A percentile compares a stretch with the other conserved stretches of the same genome.
Evolutionary conservation across 2,329 filamentous ascomycete genomes (phyloP).

Genomic region (Lachnellula occidentalis): DNA sequence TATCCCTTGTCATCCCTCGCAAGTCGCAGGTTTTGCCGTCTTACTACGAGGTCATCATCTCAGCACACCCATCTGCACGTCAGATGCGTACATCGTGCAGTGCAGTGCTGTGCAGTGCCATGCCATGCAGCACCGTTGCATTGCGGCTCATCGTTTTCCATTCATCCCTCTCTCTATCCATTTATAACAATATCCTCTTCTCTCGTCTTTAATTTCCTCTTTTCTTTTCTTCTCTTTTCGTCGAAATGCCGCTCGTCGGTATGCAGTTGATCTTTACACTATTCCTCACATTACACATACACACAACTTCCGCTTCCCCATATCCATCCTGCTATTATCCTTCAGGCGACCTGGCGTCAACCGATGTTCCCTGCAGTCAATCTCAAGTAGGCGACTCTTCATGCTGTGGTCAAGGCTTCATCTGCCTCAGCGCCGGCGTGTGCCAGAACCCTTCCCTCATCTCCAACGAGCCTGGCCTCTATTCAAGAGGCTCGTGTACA

Average conservation of each 20-base stretch:
- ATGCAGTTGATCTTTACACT: background rate
- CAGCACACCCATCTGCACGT: background rate
- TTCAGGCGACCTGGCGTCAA: background rate
- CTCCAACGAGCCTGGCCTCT: background rate
- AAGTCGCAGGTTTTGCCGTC: background rate
- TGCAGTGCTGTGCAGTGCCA: background rate
- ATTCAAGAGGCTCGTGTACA: background rate
- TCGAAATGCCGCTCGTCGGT: background rate
- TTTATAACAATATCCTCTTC: background rate
- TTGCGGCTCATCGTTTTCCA: background rate
- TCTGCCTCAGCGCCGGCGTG: background rate
- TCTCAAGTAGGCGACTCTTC: background rate
- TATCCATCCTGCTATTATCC: background rate
- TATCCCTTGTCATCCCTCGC: background rate
- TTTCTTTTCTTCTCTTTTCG: background rate
- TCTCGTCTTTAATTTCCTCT: background rate
- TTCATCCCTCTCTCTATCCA: background rate
- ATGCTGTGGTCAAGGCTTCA: background rate
- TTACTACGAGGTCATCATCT: background rate
- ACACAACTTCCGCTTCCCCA: background rate
- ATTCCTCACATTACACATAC: background rate
- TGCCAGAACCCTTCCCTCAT: background rate
- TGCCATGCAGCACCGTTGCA: background rate
- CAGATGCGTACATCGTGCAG: background rate
- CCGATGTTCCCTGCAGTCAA: background rate